These are phyloP conservation scores for Penicillium antarcticum DNA, from an alignment of 495 filamentous ascomycete species.

Conservation along the genomic window DNA sequence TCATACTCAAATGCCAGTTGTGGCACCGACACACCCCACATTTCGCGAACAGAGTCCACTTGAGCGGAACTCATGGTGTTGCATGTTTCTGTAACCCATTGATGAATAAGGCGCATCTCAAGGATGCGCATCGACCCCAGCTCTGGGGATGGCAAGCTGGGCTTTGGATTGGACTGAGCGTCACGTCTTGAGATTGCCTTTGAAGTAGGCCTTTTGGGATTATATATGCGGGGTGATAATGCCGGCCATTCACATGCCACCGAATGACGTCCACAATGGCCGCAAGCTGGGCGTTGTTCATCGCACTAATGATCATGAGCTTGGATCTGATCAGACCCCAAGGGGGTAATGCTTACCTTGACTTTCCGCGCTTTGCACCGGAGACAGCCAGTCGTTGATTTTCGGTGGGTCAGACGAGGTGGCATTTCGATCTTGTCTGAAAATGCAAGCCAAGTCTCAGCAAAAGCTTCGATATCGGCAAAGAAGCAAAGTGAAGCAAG, in stretches of 20 bases:
- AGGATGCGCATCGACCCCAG: slow-evolving; percentile 11
- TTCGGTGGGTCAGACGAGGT: slow-evolving; percentile 31
- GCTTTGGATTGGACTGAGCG: background rate
- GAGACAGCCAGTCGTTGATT: slow-evolving; percentile 43
- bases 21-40: slow-evolving; percentile 20
- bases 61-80: slow-evolving; percentile 20
- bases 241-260: slow-evolving; percentile 15
- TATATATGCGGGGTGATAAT: slow-evolving; percentile 12
- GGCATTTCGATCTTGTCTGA: slow-evolving; percentile 1
- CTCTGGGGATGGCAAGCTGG: slow-evolving; percentile 8
- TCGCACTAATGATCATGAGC: slow-evolving; percentile 8
- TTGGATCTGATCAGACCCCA: background rate
- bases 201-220: slow-evolving; percentile 4
- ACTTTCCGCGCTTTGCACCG: slow-evolving; percentile 46
- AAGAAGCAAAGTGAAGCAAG: background rate
- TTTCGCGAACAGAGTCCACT: slow-evolving; percentile 7
- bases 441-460: background rate
- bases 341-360: slow-evolving; percentile 23
- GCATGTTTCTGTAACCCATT: slow-evolving; percentile 18
- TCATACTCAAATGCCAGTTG: slow-evolving; percentile 24
- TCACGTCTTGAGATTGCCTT: background rate
- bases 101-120: slow-evolving; percentile 21
- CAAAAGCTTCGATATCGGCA: slow-evolving; percentile 1
- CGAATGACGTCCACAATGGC: slow-evolving; percentile 18
- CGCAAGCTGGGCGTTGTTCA: slow-evolving; percentile 17